Base-by-base conservation (phyloP, 306 rosid genomes). In the Medicago lupulina region DNA sequence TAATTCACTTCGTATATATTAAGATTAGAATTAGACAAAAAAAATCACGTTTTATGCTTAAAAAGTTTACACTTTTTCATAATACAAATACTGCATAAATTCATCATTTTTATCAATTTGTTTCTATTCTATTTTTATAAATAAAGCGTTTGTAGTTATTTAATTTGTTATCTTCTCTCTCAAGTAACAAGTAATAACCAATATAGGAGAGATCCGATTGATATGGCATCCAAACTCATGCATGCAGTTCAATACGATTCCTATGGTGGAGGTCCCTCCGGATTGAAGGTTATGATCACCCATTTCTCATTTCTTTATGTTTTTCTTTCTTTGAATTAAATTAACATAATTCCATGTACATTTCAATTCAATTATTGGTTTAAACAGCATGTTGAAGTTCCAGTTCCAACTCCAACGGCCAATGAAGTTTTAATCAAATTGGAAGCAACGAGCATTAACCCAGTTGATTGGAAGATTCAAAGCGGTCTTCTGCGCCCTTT, bases 391-490 rank as follows among this genome's bases (percentile, higher is more conserved):
- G 90, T 75, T 62, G 84, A 90, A 85, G 86, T 94, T 84, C 81
- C 89, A 5, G 75, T 92, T 71, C 96, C 97, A 15, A 75, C 23
- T 75, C 92, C 86, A 2, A 84, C 76, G 10, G 21, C 21, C 67
- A 67, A 79, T 39, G 96, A 92, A 62, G 83, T 88, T 64, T 76
- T 92, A 67, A 55, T 90, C 21, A 88, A 85, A 85, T 9, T 88
- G 44, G 93, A 92, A 86, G 96, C 94, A 25, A 76, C 77, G 40
- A 67, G 82, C 82, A 58, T 92, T 6, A 92, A 90, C 78, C 93
- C 93, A 7, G 10, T 87, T 51, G 96, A 90, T 84, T 88, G 96
- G 92, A 90, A 88, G 81, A 84, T 89, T 81, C 96, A 90, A 81
- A 84, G 78, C 67, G 97, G 97, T 54, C 0, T 17, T 21, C 39